Evolutionary conservation across 2,329 filamentous ascomycete species (phyloP).

Genomic region (Fusarium lateritium): DNA sequence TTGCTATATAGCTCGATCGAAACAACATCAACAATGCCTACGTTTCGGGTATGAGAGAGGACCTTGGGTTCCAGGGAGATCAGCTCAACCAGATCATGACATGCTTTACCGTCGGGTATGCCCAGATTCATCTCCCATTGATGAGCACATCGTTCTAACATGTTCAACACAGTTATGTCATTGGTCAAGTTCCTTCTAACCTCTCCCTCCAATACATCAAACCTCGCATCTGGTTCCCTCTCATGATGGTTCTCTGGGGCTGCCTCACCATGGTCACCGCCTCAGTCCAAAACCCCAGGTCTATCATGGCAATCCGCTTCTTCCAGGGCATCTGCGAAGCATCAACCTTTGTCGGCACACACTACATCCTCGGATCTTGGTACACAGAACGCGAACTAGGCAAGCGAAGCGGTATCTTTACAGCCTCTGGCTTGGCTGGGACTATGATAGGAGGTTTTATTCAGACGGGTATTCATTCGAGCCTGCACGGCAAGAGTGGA

Average conservation of each 20-base stretch:
- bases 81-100: constrained; percentile 58
- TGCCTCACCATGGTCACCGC: constrained; percentile 71
- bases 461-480: constrained; percentile 71
- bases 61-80: constrained; percentile 62
- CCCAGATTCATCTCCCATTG: background rate
- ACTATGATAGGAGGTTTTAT: constrained; percentile 69
- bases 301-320: constrained; percentile 58
- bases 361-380: constrained; percentile 67
- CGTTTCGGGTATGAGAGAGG: constrained; percentile 64
- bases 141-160: background rate
- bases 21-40: constrained; percentile 58
- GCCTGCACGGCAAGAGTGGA: constrained; percentile 62
- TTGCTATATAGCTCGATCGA: constrained; percentile 53
- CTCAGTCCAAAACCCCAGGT: constrained; percentile 55
- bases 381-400: constrained; percentile 73
- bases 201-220: constrained; percentile 74
- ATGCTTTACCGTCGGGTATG: constrained; percentile 57
- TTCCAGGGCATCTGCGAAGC: constrained; percentile 58
- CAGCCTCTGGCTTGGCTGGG: constrained; percentile 70
- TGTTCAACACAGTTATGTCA: constrained; percentile 53
- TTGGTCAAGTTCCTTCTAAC: constrained; percentile 74
- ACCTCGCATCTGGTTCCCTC: constrained; percentile 74
- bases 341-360: constrained; percentile 58
- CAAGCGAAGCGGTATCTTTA: constrained; percentile 75
- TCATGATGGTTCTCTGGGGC: constrained; percentile 76